These are phyloP conservation scores for Neonectria magnoliae DNA, from an alignment of 2,329 filamentous ascomycete genomes.

Conservation along the genomic window DNA sequence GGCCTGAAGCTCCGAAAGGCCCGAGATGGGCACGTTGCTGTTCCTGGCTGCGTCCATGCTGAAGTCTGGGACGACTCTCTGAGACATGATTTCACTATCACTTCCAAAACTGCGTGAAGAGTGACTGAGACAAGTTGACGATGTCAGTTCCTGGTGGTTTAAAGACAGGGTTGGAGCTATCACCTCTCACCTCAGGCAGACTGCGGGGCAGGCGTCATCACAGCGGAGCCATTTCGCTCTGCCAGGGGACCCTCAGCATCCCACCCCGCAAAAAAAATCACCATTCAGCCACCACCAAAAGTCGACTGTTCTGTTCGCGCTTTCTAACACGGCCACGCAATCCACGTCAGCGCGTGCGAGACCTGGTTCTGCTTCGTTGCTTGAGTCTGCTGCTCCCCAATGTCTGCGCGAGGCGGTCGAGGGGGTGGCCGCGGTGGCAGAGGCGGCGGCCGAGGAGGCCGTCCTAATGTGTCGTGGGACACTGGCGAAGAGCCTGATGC, in stretches of 20 bases:
- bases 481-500: slow-evolving; percentile 65
- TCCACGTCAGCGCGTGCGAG: slow-evolving; percentile 3
- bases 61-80: slow-evolving; percentile 49
- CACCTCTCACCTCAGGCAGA: not conserved
- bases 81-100: slow-evolving; percentile 37
- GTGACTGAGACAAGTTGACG: not conserved
- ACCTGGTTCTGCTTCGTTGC: not conserved
- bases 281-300: slow-evolving; percentile 7
- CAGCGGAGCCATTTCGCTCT: slow-evolving; percentile 21
- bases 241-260: slow-evolving; percentile 13
- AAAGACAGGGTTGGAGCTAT: not conserved
- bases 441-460: slow-evolving; percentile 57
- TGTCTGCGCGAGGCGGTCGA: slow-evolving; percentile 62
- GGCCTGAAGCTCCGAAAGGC: slow-evolving; percentile 62
- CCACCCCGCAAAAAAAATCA: slow-evolving; percentile 40
- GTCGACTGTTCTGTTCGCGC: not conserved
- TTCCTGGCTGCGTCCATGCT: slow-evolving; percentile 47
- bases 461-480: slow-evolving; percentile 62
- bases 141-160: not conserved
- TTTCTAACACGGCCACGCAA: not conserved
- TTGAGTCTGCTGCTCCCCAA: slow-evolving; percentile 38
- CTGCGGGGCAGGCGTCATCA: slow-evolving; percentile 27
- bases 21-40: slow-evolving; percentile 53
- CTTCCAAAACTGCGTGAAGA: not conserved
- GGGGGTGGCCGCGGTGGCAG: slow-evolving; percentile 62